Percentiles rank a stretch among this genome's conserved stretches.
Conservation (phyloP, 2,329 filamentous ascomycete species). For the Claviceps pazoutovae region DNA sequence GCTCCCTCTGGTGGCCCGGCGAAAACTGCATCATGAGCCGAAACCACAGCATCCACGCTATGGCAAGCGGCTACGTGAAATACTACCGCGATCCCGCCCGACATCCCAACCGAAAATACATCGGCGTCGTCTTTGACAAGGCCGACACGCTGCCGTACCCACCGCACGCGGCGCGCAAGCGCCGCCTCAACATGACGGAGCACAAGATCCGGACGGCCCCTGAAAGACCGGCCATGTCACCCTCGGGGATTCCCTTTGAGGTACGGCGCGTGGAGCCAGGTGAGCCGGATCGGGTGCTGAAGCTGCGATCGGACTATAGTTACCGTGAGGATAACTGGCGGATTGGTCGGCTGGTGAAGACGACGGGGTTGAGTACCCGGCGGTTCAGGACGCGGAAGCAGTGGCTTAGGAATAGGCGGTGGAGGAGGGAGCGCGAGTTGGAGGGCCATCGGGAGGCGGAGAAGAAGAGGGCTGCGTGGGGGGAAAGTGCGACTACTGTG, state of each 20-base stretch:
- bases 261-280: conserved; percentile 27
- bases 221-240: conserved; percentile 26
- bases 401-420: conserved; percentile 30
- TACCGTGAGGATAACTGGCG: conserved; percentile 48
- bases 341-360: conserved; percentile 39
- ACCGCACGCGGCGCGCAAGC: conserved; percentile 55
- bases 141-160: conserved; percentile 67
- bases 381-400: conserved; percentile 37
- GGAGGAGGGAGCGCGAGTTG: conserved; percentile 28
- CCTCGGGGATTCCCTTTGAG: conserved; percentile 37
- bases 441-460: conserved; percentile 26
- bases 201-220: conserved; percentile 27
- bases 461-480: conserved; percentile 19
- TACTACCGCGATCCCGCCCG: conserved; percentile 82
- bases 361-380: conserved; percentile 35
- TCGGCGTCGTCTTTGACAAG: conserved; percentile 81
- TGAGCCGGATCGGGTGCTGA: conserved; percentile 33
- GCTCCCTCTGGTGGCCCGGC: conserved; percentile 85
- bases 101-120: conserved; percentile 84
- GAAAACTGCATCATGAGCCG: conserved; percentile 93
- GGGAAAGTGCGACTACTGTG: conserved; percentile 16
- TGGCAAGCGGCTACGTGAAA: conserved; percentile 77
- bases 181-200: conserved; percentile 61
- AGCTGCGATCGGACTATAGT: conserved; percentile 38
- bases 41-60: conserved; percentile 90